Conservation (phyloP, 768 basidiomycete genomes). For the Kwoniella europaea region DNA sequence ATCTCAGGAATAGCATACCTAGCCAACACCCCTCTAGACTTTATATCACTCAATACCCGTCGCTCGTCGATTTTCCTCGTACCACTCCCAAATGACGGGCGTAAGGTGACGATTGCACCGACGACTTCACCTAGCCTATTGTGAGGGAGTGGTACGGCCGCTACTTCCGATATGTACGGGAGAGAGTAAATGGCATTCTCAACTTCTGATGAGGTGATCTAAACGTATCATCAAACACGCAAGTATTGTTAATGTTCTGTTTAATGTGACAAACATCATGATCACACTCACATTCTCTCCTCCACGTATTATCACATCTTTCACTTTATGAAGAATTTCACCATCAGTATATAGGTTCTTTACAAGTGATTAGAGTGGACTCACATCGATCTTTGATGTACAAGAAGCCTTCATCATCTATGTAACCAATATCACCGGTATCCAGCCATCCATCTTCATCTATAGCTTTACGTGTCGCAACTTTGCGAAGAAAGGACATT, state of each 20-base stretch:
- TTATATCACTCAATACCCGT: constrained; percentile 25
- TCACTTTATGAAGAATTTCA: constrained; percentile 27
- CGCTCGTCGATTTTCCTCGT: constrained; percentile 20
- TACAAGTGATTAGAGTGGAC: constrained; percentile 1
- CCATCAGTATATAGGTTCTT: constrained; percentile 1
- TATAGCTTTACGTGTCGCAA: constrained; percentile 37
- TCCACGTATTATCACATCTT: constrained; percentile 53
- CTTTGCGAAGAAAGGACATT: constrained; percentile 5
- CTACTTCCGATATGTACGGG: constrained; percentile 39
- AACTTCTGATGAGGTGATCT: constrained; percentile 48
- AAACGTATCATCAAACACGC: not conserved
- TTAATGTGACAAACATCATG: not conserved
- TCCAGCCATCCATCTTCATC: constrained; percentile 52
- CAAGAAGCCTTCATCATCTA: constrained; percentile 47
- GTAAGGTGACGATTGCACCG: constrained; percentile 40
- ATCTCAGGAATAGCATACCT: constrained; percentile 33
- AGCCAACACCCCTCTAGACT: constrained; percentile 26
- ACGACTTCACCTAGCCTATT: constrained; percentile 45
- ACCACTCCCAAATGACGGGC: too few relatives aligned
- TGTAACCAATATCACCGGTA: constrained; percentile 45
- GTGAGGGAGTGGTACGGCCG: constrained; percentile 44
- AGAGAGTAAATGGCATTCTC: constrained; percentile 52
- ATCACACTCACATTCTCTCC: constrained; percentile 49
- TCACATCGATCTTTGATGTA: constrained; percentile 50
- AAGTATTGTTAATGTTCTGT: not conserved